Evolutionary conservation across 495 filamentous ascomycete genomes (phyloP).

Genomic region (Penicillium diatomitis): DNA sequence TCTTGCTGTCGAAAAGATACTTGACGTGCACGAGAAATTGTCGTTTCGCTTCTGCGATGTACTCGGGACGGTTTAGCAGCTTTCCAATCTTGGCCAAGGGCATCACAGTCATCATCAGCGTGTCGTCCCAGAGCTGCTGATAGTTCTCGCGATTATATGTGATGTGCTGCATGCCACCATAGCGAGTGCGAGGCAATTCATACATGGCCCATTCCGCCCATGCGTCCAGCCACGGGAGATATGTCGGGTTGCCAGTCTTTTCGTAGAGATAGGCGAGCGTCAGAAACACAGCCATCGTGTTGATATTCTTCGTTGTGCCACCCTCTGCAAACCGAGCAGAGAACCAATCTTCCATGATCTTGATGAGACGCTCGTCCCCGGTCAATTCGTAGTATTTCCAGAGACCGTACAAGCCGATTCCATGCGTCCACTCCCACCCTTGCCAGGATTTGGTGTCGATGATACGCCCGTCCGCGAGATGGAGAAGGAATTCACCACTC

Average conservation of each 20-base stretch:
- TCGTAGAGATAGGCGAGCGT: slow-evolving; percentile 66
- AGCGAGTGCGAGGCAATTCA: slow-evolving; percentile 56
- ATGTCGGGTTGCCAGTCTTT: slow-evolving; percentile 49
- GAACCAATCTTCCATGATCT: slow-evolving; percentile 63
- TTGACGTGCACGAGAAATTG: slow-evolving; percentile 66
- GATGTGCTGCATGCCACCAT: slow-evolving; percentile 66
- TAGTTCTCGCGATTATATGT: slow-evolving; percentile 52
- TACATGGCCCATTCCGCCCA: slow-evolving; percentile 75
- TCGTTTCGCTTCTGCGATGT: slow-evolving; percentile 62
- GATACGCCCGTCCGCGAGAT: slow-evolving; percentile 55
- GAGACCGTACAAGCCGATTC: slow-evolving; percentile 67
- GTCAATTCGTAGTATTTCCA: slow-evolving; percentile 67
- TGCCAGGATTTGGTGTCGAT: slow-evolving; percentile 75
- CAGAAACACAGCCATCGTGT: slow-evolving; percentile 66
- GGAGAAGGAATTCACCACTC: slow-evolving; percentile 59
- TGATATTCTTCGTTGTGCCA: slow-evolving; percentile 71
- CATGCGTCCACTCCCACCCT: slow-evolving; percentile 77
- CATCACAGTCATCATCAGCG: slow-evolving; percentile 73
- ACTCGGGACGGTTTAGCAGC: slow-evolving; percentile 51
- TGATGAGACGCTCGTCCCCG: slow-evolving; percentile 37
- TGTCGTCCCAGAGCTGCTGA: slow-evolving; percentile 70
- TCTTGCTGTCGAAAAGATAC: slow-evolving; percentile 58
- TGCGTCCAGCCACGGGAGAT: slow-evolving; percentile 59
- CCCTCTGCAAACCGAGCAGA: slow-evolving; percentile 51
- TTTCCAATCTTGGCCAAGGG: slow-evolving; percentile 68